A percentile compares a stretch with the other conserved stretches of the same genome.
Evolutionary conservation across 495 filamentous ascomycete species (phyloP).

Genomic region (Hypoxylon lienhwacheense): DNA sequence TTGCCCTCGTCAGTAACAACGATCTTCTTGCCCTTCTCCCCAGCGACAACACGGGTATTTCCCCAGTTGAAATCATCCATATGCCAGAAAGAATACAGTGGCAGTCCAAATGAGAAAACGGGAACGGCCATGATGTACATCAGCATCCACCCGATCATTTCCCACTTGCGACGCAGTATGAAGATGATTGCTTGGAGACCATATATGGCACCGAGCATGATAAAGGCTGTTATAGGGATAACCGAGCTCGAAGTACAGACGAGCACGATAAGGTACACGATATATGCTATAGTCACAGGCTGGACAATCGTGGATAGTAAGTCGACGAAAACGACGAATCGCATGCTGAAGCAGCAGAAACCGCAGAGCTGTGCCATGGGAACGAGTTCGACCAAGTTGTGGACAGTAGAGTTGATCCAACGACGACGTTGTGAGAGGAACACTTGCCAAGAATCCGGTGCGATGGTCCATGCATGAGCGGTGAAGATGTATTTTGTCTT

Average conservation of each 20-base stretch:
- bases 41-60: constrained; percentile 93
- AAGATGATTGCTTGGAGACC: constrained; percentile 98
- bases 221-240: constrained; percentile 80
- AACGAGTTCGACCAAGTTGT: constrained; percentile 96
- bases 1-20: constrained; percentile 97
- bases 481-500: constrained; percentile 97
- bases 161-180: constrained; percentile 93
- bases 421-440: constrained; percentile 97
- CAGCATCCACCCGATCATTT: constrained; percentile 99
- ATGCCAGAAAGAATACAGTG: constrained; percentile 97
- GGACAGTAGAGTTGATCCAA: constrained; percentile 99
- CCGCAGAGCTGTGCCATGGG: constrained; percentile 92
- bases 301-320: constrained; percentile 88
- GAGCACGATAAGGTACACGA: constrained; percentile 83
- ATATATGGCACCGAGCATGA: constrained; percentile 91
- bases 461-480: constrained; percentile 93
- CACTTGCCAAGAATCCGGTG: constrained; percentile 87
- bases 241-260: constrained; percentile 60
- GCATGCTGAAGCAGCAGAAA: constrained; percentile 99
- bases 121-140: constrained; percentile 92
- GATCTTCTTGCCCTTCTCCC: constrained; percentile 88
- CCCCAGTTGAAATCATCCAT: constrained; percentile 99
- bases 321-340: constrained; percentile 95
- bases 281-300: constrained; percentile 89
- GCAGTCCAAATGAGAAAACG: constrained; percentile 86